Evolutionary conservation across 805 yeast genomes (phyloP).

Genomic region (Zygosaccharomyces rouxii): DNA sequence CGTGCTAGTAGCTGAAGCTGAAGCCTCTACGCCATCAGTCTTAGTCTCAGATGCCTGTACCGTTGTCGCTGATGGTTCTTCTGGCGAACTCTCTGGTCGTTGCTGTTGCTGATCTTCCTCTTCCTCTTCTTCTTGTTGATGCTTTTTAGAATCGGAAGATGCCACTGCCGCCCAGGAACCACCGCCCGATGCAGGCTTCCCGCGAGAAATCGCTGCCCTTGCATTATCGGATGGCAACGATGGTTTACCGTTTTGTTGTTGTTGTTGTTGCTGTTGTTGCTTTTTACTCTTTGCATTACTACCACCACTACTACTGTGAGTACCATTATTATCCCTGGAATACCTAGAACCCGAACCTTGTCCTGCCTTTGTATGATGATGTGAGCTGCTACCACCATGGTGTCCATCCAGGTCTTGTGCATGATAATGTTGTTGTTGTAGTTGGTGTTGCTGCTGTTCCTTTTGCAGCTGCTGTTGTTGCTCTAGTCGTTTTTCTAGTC

Average conservation of each 20-base stretch:
- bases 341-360: slow-evolving; percentile 10
- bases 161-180: slow-evolving; percentile 40
- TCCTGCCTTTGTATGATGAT: slow-evolving; percentile 13
- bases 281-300: slow-evolving; percentile 16
- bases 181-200: slow-evolving; percentile 26
- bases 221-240: slow-evolving; percentile 24
- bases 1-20: slow-evolving; percentile 1
- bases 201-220: slow-evolving; percentile 27
- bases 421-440: slow-evolving; percentile 13
- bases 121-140: slow-evolving; percentile 4
- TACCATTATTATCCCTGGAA: slow-evolving; percentile 10
- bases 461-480: slow-evolving; percentile 21
- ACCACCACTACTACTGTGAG: slow-evolving; percentile 10
- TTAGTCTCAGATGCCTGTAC: slow-evolving; percentile 7
- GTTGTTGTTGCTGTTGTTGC: slow-evolving; percentile 10
- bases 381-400: slow-evolving; percentile 2
- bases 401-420: slow-evolving; percentile 9
- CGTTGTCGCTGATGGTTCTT: not conserved
- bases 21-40: slow-evolving; percentile 6
- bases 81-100: slow-evolving; percentile 2
- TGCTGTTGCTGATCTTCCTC: slow-evolving; percentile 1
- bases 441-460: slow-evolving; percentile 20
- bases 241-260: slow-evolving; percentile 18
- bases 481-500: slow-evolving; percentile 35
- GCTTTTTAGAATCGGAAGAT: slow-evolving; percentile 21